Evolutionary conservation across 1,139 yeast genomes (phyloP).

Genomic region (Pichia sp.): DNA sequence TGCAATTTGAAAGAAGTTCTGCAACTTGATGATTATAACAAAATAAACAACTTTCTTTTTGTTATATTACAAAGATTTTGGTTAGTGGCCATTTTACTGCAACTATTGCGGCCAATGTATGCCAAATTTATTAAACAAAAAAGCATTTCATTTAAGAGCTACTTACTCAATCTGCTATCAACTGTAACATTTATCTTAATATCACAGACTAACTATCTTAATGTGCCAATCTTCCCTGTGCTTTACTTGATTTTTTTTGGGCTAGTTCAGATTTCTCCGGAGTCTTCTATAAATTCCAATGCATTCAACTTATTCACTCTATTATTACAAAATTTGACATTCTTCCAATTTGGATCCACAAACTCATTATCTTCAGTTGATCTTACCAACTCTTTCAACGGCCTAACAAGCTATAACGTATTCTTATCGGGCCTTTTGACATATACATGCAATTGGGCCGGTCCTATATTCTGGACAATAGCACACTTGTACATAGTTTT

Average conservation of each 20-base stretch:
- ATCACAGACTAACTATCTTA: conserved; percentile 63
- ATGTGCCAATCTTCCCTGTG: conserved; percentile 65
- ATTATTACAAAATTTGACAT: conserved; percentile 65
- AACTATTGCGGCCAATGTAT: conserved; percentile 21
- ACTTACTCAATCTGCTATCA: conserved; percentile 39
- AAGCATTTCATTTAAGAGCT: conserved; percentile 1
- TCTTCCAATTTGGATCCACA: conserved; percentile 86
- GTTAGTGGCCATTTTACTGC: conserved; percentile 16
- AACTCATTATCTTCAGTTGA: conserved; percentile 90
- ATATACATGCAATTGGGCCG: conserved; percentile 76
- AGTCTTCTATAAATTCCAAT: conserved; percentile 14
- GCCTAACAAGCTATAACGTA: conserved; percentile 65
- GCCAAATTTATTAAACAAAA: conserved; percentile 3
- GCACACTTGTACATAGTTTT: conserved; percentile 37
- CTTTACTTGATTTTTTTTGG: conserved; percentile 41
- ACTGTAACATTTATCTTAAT: conserved; percentile 53
- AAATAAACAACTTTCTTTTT: conserved; percentile 23
- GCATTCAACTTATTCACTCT: conserved; percentile 25
- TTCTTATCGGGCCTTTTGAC: conserved; percentile 74
- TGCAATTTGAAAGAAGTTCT: conserved; percentile 15
- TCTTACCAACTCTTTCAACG: conserved; percentile 87
- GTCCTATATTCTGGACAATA: conserved; percentile 81
- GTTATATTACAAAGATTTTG: conserved; percentile 25
- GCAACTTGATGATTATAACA: conserved; percentile 20
- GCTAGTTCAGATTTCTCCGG: conserved; percentile 15